Conservation (phyloP, 2,329 filamentous ascomycete genomes). For the Penicillium digitatum region DNA sequence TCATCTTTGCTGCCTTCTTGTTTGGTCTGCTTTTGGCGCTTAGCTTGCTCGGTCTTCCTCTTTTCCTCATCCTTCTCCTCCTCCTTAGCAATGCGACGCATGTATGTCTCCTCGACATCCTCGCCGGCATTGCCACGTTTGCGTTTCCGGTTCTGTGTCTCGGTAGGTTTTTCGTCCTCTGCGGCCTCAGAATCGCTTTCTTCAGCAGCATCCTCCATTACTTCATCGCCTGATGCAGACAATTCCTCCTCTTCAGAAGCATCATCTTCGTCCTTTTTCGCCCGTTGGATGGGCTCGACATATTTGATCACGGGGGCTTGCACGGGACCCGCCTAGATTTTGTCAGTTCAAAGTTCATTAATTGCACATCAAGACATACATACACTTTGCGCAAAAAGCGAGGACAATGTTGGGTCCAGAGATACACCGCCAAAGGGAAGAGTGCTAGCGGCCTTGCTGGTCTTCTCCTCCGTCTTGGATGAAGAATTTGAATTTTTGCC, state of each 20-base stretch:
- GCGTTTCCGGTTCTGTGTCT: slow-evolving; percentile 45
- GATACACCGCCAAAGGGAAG: slow-evolving; percentile 54
- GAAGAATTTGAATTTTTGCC: slow-evolving; percentile 34
- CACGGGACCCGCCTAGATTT: slow-evolving; percentile 39
- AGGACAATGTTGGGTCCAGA: slow-evolving; percentile 65
- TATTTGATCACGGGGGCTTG: slow-evolving; percentile 33
- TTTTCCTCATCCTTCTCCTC: slow-evolving; percentile 37
- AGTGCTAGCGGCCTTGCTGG: slow-evolving; percentile 12
- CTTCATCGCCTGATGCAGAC: slow-evolving; percentile 34
- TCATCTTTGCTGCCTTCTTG: slow-evolving; percentile 46
- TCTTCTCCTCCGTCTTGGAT: slow-evolving; percentile 21
- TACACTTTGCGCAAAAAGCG: slow-evolving; percentile 70
- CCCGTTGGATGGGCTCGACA: slow-evolving; percentile 15
- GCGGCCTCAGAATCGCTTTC: slow-evolving; percentile 52
- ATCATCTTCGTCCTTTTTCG: slow-evolving; percentile 30
- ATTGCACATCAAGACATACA: slow-evolving; percentile 34
- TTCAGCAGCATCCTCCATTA: slow-evolving; percentile 44
- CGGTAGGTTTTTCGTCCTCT: slow-evolving; percentile 22
- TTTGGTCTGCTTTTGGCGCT: slow-evolving; percentile 34
- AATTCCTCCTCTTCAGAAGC: slow-evolving; percentile 29
- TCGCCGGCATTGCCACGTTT: slow-evolving; percentile 53
- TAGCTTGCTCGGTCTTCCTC: slow-evolving; percentile 34
- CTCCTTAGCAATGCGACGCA: slow-evolving; percentile 44
- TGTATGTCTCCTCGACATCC: slow-evolving; percentile 43
- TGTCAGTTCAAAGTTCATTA: slow-evolving; percentile 5